Conservation (phyloP, 257 asterid species). For the Anisodus acutangulus region DNA sequence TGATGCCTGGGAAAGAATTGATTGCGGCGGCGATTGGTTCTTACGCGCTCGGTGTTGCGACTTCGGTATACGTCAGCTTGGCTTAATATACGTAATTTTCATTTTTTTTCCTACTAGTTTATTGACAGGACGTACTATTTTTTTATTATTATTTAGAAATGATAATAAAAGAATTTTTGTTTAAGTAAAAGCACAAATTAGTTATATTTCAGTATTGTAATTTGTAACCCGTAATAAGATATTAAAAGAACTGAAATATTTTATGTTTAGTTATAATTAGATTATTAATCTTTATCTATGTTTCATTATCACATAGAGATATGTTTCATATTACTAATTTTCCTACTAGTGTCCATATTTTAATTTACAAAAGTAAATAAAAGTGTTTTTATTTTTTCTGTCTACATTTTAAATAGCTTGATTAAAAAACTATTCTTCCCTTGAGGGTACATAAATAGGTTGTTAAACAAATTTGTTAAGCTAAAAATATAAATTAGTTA, state of each 20-base stretch:
- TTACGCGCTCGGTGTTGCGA: slow-evolving; percentile 70
- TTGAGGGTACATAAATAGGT: not conserved
- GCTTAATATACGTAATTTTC: not conserved
- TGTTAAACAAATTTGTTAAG: no score
- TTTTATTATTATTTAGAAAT: no score
- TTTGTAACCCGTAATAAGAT: not conserved
- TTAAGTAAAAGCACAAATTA: no score
- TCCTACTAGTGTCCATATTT: no score
- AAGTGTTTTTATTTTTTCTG: no score
- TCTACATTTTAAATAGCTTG: no score
- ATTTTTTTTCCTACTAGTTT: no score
- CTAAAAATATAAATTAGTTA: not conserved
- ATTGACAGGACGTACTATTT: no score
- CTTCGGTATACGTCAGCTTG: slow-evolving; percentile 53
- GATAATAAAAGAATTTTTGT: no score
- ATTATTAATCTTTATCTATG: not conserved
- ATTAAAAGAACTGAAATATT: not conserved
- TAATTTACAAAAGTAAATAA: no score
- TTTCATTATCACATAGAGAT: not conserved
- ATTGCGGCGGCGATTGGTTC: slow-evolving; percentile 74
- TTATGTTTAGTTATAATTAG: not conserved
- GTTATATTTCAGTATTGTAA: not conserved
- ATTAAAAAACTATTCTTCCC: no score
- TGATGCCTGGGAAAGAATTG: slow-evolving; percentile 57
- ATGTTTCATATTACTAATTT: no score